A percentile compares a stretch with the other conserved stretches of the same genome.
These are phyloP conservation scores for Articulospora tetracladia DNA, from an alignment of 495 filamentous ascomycete genomes.

Conservation along the genomic window DNA sequence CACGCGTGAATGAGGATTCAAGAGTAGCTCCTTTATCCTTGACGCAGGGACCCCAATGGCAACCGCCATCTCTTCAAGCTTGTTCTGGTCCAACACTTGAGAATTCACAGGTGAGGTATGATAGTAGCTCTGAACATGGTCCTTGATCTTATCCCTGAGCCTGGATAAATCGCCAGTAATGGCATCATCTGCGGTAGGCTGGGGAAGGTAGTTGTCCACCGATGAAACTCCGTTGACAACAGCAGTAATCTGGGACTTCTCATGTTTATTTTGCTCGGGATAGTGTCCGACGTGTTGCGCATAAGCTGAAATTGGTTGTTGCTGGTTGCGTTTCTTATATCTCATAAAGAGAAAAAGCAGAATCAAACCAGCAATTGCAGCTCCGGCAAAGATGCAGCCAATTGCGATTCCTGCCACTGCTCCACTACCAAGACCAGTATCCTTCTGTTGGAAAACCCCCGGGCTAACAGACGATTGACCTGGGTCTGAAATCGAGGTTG, in stretches of 20 bases:
- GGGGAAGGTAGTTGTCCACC: constrained; percentile 8
- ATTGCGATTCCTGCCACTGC: constrained; percentile 25
- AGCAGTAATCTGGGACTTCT: too few relatives aligned
- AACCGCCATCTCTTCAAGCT: constrained; percentile 20
- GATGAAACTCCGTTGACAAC: neutral
- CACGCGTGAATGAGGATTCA: constrained; percentile 24
- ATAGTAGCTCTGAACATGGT: constrained; percentile 39
- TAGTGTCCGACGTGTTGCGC: too few relatives aligned
- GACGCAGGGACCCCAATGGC: constrained; percentile 13
- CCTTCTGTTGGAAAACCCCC: too few relatives aligned
- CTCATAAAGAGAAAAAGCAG: constrained; percentile 13
- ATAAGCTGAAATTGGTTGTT: too few relatives aligned
- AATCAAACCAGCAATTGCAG: constrained; percentile 19
- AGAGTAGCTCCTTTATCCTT: constrained; percentile 15
- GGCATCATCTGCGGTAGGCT: constrained; percentile 28
- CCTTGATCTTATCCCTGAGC: constrained; percentile 31
- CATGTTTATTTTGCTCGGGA: too few relatives aligned
- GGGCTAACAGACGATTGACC: too few relatives aligned
- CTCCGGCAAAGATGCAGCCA: constrained; percentile 21
- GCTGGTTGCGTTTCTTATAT: neutral
- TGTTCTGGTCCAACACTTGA: constrained; percentile 19
- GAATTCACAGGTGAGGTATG: constrained; percentile 18
- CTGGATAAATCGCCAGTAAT: constrained; percentile 30
- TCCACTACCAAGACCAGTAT: constrained; percentile 16
- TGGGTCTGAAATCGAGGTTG: too few relatives aligned